Evolutionary conservation across 768 basidiomycete species (phyloP), one percentile per base, ranked within the genome.

Genomic region (Boletus huronensis): DNA sequence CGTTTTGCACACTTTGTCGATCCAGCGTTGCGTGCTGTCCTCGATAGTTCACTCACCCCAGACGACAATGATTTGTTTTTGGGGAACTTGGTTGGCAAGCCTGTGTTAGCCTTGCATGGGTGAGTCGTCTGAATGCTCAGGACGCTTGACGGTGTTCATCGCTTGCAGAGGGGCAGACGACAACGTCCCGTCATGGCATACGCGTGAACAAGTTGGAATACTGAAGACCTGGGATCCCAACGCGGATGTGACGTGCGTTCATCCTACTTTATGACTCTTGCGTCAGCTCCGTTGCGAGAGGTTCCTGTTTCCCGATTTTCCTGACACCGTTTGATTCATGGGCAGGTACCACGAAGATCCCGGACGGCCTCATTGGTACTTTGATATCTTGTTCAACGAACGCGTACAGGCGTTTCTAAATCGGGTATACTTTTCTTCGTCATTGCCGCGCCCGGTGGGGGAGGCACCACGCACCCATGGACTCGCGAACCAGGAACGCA

Each of bases 1-100:
- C 80, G 82, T 79, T 88, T 82, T 17, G 79, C 80, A 5, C 93
- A 92, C 68, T 93, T 83, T 67, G 75, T 86, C 28, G 94, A 96
- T 65, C 90, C 93, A 0, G 65, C 75, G 3, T 73, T 92, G 41
- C 82, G 84, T 36, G 82, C 83, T 5, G 80, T 96, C 48, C 77
- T 97, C 14, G 82, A 88, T 53, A 77, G 83, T 2, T 83, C 89
- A 0, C 74, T 94, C 25, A 85, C 86, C 0, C 82, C 88, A 3
- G 93, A 93, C 58, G 90, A 95, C 70, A 93, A 96, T 65, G 92
- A 96, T 62, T 68, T 95, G 4, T 88, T 93, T 71, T 61, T 93
- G 21, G 82, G 87, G 3, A 97, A 97, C 64, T 70, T 93, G 10
- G 83, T 78, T 1, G 77, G 84, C 47, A 84, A 76, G 0, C 85